Evolutionary conservation across 192 early-diverging fungal genomes (phyloP), one percentile per base, ranked within the genome.

Genomic region (Lobulomyces angularis): DNA sequence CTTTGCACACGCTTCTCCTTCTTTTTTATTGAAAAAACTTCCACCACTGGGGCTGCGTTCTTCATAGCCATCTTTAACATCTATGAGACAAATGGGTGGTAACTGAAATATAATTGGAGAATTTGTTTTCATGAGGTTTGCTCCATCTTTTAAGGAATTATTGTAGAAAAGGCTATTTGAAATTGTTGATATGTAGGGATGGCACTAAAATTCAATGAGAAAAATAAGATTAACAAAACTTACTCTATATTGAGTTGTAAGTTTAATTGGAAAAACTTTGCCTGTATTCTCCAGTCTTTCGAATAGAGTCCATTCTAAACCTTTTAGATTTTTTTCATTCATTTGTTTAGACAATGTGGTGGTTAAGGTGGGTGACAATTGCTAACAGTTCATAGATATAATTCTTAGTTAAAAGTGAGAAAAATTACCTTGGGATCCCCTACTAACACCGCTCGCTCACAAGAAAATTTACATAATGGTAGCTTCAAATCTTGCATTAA

Each of bases 361-460:
- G 8, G 27, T 48, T 2, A 78, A 77, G 2, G 66, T 69, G 26
- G 93, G 40, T 2, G 83, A 85, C n/a, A 90, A 90, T 5, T 84
- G 67, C n/a, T n/a, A n/a, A n/a, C n/a, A n/a, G n/a, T n/a, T n/a
- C n/a, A n/a, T n/a, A n/a, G n/a, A n/a, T n/a, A n/a, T n/a, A n/a
- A n/a, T n/a, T n/a, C n/a, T n/a, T n/a, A n/a, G n/a, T n/a, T n/a
- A n/a, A n/a, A n/a, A n/a, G n/a, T n/a, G n/a, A n/a, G n/a, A n/a
- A n/a, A n/a, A 32, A 95, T 67, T 67, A 92, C 89, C 11, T 68
- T 41, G 8, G 90, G 90, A 52, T 95, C 90, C 1, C 90, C 90
- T 22, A 95, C 79, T 25, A 95, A 59, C 20, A 95, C 62, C 7
- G 82, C 43, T 11, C 73, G 56, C 16, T 66, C 58, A 22, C 69